Conservation (phyloP, 164 flowering plant genomes). For the Chloranthus sessilifolius region DNA sequence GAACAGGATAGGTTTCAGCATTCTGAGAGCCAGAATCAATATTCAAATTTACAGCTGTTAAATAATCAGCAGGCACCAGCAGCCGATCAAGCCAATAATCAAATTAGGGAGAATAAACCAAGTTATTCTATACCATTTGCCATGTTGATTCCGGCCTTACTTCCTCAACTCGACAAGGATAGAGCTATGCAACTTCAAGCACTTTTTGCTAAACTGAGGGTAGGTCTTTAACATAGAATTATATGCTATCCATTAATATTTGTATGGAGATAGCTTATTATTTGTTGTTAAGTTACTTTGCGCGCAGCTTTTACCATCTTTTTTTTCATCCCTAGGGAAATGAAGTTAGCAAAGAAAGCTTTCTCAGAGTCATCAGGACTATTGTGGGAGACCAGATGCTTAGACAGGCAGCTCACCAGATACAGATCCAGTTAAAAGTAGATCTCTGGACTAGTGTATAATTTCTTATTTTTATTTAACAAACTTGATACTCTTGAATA, state of each 20-base stretch:
- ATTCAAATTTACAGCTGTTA: constrained; percentile 33
- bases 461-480: no score
- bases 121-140: constrained; percentile 52
- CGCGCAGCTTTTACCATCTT: not conserved
- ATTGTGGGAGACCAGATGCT: constrained; percentile 94
- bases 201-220: constrained; percentile 64
- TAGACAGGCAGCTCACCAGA: constrained; percentile 52
- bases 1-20: constrained; percentile 31
- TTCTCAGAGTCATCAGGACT: constrained; percentile 65
- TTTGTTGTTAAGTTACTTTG: not conserved
- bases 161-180: constrained; percentile 85
- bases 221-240: constrained; percentile 19
- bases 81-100: constrained; percentile 31
- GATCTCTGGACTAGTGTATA: no score
- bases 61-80: constrained; percentile 37
- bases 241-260: not conserved
- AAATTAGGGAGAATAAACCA: constrained; percentile 36
- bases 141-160: constrained; percentile 57
- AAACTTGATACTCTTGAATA: no score
- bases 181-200: constrained; percentile 68
- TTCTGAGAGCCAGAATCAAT: constrained; percentile 39
- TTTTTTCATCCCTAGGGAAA: constrained; percentile 41
- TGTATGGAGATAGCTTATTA: not conserved
- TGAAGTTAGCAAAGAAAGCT: constrained; percentile 72
- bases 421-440: constrained; percentile 66